These are phyloP conservation scores for Saururus chinensis DNA, from an alignment of 164 flowering plant species.

Conservation along the genomic window DNA sequence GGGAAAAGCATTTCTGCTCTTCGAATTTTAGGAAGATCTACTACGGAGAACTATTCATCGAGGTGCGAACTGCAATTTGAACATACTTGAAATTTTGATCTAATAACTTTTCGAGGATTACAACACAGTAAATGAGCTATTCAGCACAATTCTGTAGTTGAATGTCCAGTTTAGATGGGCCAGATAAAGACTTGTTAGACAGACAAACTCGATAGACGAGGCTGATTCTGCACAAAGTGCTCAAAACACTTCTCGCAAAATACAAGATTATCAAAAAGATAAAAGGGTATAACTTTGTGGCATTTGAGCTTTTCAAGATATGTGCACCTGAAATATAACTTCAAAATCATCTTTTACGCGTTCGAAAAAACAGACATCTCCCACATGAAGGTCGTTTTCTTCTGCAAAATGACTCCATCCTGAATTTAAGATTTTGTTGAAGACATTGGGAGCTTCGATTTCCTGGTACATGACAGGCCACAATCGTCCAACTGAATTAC, in stretches of 20 bases:
- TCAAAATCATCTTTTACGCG: background rate
- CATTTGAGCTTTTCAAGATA: background rate
- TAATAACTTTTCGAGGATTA: background rate
- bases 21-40: background rate
- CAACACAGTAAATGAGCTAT: background rate
- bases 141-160: no score
- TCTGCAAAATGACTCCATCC: background rate
- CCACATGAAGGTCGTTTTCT: background rate
- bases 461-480: background rate
- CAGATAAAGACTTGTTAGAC: no score
- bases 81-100: background rate
- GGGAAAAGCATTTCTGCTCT: background rate
- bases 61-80: background rate
- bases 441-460: background rate
- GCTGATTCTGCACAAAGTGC: no score
- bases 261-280: no score
- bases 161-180: no score
- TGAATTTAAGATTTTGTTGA: background rate
- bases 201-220: no score
- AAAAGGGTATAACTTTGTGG: no score
- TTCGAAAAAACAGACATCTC: background rate
- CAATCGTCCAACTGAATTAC: background rate
- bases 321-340: background rate
- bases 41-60: background rate
- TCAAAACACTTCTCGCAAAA: no score